Evolutionary conservation across 257 asterid species (phyloP).

Genomic region (Petrea volubilis): DNA sequence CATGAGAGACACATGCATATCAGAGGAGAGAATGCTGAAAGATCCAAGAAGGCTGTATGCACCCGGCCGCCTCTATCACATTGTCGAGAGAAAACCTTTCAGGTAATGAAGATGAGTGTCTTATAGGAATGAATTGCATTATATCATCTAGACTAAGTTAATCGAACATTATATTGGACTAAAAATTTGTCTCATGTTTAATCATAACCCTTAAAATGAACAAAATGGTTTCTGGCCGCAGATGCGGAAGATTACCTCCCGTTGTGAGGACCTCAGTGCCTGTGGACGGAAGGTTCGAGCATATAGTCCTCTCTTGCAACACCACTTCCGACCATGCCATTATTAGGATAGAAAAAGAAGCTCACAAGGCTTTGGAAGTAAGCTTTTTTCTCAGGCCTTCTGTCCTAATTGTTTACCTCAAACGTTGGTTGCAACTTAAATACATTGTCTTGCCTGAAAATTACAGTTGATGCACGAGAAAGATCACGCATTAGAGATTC

Average conservation of each 20-base stretch:
- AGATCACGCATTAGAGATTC: conserved; percentile 46
- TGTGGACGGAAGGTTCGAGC: conserved; percentile 93
- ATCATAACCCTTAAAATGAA: conserved; percentile 5
- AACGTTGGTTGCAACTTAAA: background rate
- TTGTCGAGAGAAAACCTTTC: conserved; percentile 80
- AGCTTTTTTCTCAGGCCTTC: conserved; percentile 20
- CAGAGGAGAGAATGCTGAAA: conserved; percentile 81
- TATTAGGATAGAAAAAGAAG: conserved; percentile 83
- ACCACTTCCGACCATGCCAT: conserved; percentile 94
- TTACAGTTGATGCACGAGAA: conserved; percentile 55
- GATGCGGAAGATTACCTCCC: conserved; percentile 81
- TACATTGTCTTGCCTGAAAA: background rate
- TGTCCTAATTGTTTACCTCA: background rate
- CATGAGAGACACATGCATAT: conserved; percentile 81
- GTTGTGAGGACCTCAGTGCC: conserved; percentile 86
- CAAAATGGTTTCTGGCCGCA: conserved; percentile 20
- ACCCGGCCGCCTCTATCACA: conserved; percentile 92
- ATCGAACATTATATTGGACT: background rate
- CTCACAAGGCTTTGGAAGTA: conserved; percentile 68
- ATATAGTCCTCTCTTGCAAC: conserved; percentile 82
- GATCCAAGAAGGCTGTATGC: conserved; percentile 84
- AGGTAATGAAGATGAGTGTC: conserved; percentile 43
- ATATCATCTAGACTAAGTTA: background rate
- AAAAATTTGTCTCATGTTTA: background rate
- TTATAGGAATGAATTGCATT: background rate